Evolutionary conservation across 2,329 filamentous ascomycete genomes (phyloP).

Genomic region (Macrophomina tecta): DNA sequence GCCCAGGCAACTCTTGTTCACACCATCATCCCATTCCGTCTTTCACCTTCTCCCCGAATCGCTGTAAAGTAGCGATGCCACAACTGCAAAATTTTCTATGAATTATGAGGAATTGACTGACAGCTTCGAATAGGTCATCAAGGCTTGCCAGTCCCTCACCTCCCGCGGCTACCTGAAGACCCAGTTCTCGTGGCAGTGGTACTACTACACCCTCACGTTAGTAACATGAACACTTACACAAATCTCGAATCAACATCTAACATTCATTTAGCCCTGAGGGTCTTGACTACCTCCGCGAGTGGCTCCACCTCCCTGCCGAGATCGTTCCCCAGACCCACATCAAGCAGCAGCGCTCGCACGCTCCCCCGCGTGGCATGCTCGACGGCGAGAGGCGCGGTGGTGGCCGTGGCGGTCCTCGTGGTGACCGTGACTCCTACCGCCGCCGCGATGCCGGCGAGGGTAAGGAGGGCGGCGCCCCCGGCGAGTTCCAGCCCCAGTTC

Average conservation of each 20-base stretch:
- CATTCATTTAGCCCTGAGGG: slow-evolving; percentile 71
- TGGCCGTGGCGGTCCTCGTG: slow-evolving; percentile 59
- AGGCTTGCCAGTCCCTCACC: slow-evolving; percentile 97
- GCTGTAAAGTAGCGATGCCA: neutral
- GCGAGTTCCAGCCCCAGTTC: slow-evolving; percentile 53
- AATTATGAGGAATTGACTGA: slow-evolving; percentile 1
- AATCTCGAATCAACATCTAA: neutral
- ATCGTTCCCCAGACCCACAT: slow-evolving; percentile 99
- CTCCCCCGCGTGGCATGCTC: slow-evolving; percentile 97
- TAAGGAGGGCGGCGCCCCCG: slow-evolving; percentile 46
- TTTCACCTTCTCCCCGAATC: neutral
- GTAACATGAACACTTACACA: slow-evolving; percentile 29
- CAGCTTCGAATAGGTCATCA: slow-evolving; percentile 70
- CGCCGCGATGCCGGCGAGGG: slow-evolving; percentile 73
- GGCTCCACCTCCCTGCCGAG: slow-evolving; percentile 99
- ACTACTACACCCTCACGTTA: slow-evolving; percentile 98
- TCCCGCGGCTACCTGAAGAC: slow-evolving; percentile 99
- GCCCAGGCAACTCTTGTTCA: too few species aligned
- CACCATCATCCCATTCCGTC: too few species aligned
- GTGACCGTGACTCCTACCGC: slow-evolving; percentile 88
- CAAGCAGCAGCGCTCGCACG: slow-evolving; percentile 99
- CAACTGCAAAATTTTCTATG: too few species aligned
- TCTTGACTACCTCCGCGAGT: slow-evolving; percentile 99
- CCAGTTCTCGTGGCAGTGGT: slow-evolving; percentile 78
- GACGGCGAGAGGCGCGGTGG: slow-evolving; percentile 39